Base-by-base conservation (phyloP, 768 basidiomycete species). In the Russula earlei region DNA sequence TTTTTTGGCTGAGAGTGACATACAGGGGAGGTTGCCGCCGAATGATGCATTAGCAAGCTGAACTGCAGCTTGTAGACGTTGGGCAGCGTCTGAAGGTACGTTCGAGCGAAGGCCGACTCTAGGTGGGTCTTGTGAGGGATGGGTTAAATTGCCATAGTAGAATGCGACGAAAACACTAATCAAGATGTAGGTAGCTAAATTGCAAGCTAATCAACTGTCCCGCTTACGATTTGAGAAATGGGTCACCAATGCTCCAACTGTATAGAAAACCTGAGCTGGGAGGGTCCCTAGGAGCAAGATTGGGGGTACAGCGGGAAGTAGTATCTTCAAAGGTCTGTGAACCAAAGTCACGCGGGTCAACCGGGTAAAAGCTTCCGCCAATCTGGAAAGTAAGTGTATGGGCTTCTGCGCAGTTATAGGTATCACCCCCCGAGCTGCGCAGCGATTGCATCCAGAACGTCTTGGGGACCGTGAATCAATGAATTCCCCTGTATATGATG, bases 231-330 rank as follows among this genome's bases (percentile, higher is more conserved):
- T 87, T 87, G 55, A 90, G 63, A 62, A 89, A 89, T 1, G 87
- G 87, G 60, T 77, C 78, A 2, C 87, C 87, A 29, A 90, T 69
- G 68, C 80, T 87, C 87, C 87, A 90, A 62, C 80, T 82, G 62
- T 85, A 87, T 45, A 84, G 66, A 61, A 82, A 87, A 4, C 79
- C 78, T 11, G 64, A 68, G 11, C 76, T 69, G 5, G 86, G 87
- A 3, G 83, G 71, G 63, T 89, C 87, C 25, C 86, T 88, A 7
- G 72, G 50, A 2, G 74, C 81, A 19, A 89, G 60, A 51, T 79
- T 85, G 2, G 82, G 68, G 11, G 58, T 63, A 63, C 87, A 91
- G 3, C 42, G 47, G 9, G 59, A 55, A 2, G 54, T 54, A 2
- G 61, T 52, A 31, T 40, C 38, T 25, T 66, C 55, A 49, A 66